These are phyloP conservation scores for Kuraishia floccosa DNA, from an alignment of 805 yeast species.

Conservation along the genomic window DNA sequence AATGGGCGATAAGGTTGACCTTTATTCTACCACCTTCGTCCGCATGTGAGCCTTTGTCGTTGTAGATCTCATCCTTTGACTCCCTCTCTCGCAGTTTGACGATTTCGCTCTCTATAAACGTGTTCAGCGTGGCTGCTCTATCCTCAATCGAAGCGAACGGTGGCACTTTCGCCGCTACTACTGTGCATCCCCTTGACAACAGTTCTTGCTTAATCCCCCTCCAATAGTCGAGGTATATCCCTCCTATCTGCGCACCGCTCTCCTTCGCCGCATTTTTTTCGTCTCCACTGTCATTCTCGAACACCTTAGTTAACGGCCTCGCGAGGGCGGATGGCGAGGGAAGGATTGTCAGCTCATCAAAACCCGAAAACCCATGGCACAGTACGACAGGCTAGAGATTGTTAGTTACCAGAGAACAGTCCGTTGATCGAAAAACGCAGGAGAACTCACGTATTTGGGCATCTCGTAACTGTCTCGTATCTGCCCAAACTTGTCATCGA, in stretches of 20 bases:
- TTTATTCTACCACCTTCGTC: constrained; percentile 18
- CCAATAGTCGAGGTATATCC: constrained; percentile 70
- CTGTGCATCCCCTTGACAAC: constrained; percentile 51
- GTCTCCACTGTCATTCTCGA: no score
- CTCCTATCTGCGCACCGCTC: no score
- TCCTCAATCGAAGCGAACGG: constrained; percentile 68
- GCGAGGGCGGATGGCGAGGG: no score
- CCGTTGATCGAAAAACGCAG: neutral
- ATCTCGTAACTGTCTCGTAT: constrained; percentile 32
- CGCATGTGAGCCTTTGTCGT: constrained; percentile 4
- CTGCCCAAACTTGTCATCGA: constrained; percentile 14
- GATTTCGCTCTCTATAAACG: constrained; percentile 25
- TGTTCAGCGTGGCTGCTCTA: constrained; percentile 49
- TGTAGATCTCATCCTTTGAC: constrained; percentile 10
- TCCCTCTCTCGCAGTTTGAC: constrained; percentile 8
- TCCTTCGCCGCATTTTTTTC: no score
- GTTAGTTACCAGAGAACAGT: neutral
- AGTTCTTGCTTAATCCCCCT: constrained; percentile 61
- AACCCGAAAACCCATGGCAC: constrained; percentile 85
- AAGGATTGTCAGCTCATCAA: constrained; percentile 35
- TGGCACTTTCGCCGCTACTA: constrained; percentile 68
- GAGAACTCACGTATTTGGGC: constrained; percentile 32
- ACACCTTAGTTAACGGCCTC: no score
- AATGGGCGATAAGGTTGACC: constrained; percentile 74
- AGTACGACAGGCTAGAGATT: constrained; percentile 50